phyloP scores from a whole-genome alignment of 2,329 filamentous ascomycete species.

The Cordyceps pruinosa region DNA sequence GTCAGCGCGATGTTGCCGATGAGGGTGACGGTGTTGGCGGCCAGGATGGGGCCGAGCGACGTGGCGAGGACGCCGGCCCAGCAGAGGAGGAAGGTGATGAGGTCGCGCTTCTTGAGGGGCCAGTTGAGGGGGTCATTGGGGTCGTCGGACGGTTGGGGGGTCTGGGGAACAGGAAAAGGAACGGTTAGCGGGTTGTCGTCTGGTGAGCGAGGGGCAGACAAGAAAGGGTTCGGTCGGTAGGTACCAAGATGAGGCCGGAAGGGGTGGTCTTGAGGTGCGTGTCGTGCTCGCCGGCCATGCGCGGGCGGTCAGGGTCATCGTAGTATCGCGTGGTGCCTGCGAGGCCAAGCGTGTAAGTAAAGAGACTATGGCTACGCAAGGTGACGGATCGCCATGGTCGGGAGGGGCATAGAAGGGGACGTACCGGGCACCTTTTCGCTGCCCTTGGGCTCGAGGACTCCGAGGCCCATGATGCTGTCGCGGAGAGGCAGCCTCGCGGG shows the following conservation, averaged over 20 bases:
- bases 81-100: slow-evolving; percentile 72
- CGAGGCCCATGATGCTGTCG: slow-evolving; percentile 40
- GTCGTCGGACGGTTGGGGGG: slow-evolving; percentile 82
- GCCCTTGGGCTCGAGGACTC: slow-evolving; percentile 62
- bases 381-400: too few species aligned
- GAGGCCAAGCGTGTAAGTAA: background rate
- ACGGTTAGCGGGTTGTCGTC: too few species aligned
- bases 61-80: slow-evolving; percentile 77
- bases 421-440: slow-evolving; percentile 69
- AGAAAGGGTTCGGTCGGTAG: too few species aligned
- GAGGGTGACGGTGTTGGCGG: slow-evolving; percentile 78
- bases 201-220: slow-evolving; percentile 1
- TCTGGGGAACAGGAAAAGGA: slow-evolving; percentile 23
- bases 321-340: slow-evolving; percentile 58
- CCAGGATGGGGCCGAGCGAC: slow-evolving; percentile 77
- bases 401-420: slow-evolving; percentile 17
- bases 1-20: slow-evolving; percentile 55
- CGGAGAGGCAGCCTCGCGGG: background rate
- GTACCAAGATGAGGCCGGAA: slow-evolving; percentile 71
- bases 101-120: slow-evolving; percentile 79
- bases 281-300: slow-evolving; percentile 31
- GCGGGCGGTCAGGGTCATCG: slow-evolving; percentile 47
- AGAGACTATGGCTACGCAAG: too few species aligned
- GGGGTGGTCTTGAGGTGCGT: slow-evolving; percentile 63
- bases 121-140: slow-evolving; percentile 83